phyloP scores from a whole-genome alignment of 1,284 basidiomycete genomes.

The Ustilago nuda region DNA sequence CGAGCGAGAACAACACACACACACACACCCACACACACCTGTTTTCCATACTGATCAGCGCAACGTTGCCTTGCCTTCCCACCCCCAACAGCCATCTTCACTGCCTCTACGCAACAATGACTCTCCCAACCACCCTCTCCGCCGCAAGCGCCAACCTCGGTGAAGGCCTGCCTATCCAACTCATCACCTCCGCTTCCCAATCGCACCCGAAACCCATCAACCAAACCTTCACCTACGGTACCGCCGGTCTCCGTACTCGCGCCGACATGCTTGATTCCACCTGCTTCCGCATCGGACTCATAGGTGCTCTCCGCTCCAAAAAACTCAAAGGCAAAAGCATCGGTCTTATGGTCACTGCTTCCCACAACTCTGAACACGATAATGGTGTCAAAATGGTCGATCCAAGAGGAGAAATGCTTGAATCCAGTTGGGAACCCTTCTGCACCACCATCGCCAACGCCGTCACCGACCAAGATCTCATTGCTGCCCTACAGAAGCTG shows the following conservation, averaged over 20 bases:
- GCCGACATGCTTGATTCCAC: conserved; percentile 87
- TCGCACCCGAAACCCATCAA: conserved; percentile 71
- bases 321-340: conserved; percentile 88
- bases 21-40: not conserved
- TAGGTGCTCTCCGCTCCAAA: conserved; percentile 91
- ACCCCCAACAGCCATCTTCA: not conserved
- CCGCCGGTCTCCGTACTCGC: conserved; percentile 93
- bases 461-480: conserved; percentile 78
- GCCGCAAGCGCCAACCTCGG: conserved; percentile 50
- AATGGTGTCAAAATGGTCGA: conserved; percentile 99
- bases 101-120: conserved; percentile 21
- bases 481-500: conserved; percentile 77
- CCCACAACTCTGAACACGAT: conserved; percentile 96
- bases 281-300: conserved; percentile 89
- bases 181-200: conserved; percentile 55
- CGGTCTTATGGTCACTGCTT: conserved; percentile 98
- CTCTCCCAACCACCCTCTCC: conserved; percentile 49
- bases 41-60: not conserved
- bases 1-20: conserved; percentile 6
- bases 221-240: conserved; percentile 84
- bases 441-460: conserved; percentile 93
- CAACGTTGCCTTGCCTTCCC: not conserved
- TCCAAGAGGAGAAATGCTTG: conserved; percentile 99
- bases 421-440: conserved; percentile 89
- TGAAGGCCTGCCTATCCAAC: conserved; percentile 44